These are phyloP conservation scores for Zygosaccharomyces pseudobailii DNA, from an alignment of 1,139 yeast species.

Conservation along the genomic window DNA sequence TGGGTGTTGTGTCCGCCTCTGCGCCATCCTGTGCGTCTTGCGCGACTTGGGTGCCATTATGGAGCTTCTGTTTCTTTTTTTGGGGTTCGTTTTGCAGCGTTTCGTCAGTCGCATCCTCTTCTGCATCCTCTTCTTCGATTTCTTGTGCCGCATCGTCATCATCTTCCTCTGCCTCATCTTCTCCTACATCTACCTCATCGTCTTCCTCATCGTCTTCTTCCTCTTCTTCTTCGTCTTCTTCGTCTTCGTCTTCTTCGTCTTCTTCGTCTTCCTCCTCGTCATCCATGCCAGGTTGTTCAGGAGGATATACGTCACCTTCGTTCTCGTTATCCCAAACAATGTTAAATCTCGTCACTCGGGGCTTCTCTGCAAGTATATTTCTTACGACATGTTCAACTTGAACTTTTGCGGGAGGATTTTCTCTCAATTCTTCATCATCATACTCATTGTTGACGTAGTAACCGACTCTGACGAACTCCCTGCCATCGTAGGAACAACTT, in stretches of 20 bases:
- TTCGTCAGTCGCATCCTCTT: conserved; percentile 34
- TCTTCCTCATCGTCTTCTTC: conserved; percentile 43
- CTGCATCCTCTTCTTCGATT: conserved; percentile 38
- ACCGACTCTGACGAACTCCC: conserved; percentile 95
- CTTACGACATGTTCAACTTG: conserved; percentile 93
- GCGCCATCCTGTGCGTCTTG: conserved; percentile 1
- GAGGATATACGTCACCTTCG: conserved; percentile 68
- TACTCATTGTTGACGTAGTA: conserved; percentile 96
- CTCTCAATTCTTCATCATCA: conserved; percentile 86
- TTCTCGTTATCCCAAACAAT: conserved; percentile 84
- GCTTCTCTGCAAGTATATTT: conserved; percentile 93
- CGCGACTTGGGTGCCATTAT: not conserved
- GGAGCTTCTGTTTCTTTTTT: conserved; percentile 11
- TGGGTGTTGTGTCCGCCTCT: conserved; percentile 11
- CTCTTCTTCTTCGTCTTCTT: conserved; percentile 47
- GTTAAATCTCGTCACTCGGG: conserved; percentile 92
- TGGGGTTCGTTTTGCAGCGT: conserved; percentile 29
- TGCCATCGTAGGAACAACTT: conserved; percentile 87
- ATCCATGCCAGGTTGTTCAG: conserved; percentile 60
- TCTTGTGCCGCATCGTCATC: conserved; percentile 40
- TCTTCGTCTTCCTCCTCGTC: conserved; percentile 54
- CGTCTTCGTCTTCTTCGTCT: conserved; percentile 52
- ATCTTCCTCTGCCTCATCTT: conserved; percentile 34
- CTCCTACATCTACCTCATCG: conserved; percentile 38
- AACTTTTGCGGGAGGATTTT: conserved; percentile 86